Evolutionary conservation across 768 basidiomycete species (phyloP).

Genomic region (Russula griseocarnosa): DNA sequence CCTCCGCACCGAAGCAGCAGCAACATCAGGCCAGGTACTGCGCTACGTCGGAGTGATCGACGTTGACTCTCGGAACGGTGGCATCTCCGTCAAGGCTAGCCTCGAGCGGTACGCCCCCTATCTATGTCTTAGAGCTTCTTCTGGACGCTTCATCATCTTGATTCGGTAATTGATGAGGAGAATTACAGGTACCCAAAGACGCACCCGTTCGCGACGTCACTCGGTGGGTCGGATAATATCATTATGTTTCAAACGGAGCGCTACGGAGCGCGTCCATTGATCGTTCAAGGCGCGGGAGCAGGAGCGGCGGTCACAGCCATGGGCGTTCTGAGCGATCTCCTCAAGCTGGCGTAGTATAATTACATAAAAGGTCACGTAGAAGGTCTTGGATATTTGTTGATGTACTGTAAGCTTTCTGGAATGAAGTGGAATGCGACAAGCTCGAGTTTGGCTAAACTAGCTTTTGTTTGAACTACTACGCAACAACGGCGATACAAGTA

Average conservation of each 20-base stretch:
- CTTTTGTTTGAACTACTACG: slow-evolving; percentile 11
- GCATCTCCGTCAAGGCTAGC: slow-evolving; percentile 66
- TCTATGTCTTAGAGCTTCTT: not conserved
- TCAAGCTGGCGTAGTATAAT: slow-evolving; percentile 44
- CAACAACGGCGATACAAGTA: slow-evolving; percentile 16
- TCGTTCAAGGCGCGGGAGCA: slow-evolving; percentile 94
- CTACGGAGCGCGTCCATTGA: slow-evolving; percentile 82
- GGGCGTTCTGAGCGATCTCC: slow-evolving; percentile 88
- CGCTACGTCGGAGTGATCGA: slow-evolving; percentile 95
- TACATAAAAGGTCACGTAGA: too few relatives aligned
- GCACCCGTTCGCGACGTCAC: slow-evolving; percentile 93
- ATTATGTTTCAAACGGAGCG: slow-evolving; percentile 95
- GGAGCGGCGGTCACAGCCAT: slow-evolving; percentile 99
- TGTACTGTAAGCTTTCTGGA: not conserved
- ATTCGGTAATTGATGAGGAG: not conserved
- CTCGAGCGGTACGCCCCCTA: slow-evolving; percentile 72
- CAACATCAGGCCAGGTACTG: slow-evolving; percentile 47
- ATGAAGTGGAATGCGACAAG: not conserved
- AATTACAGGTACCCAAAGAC: slow-evolving; percentile 69
- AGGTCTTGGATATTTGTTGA: not conserved
- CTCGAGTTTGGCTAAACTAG: not conserved
- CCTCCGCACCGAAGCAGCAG: slow-evolving; percentile 71
- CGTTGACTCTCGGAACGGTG: slow-evolving; percentile 61
- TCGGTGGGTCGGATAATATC: slow-evolving; percentile 97
- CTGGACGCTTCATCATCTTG: not conserved